phyloP scores from a whole-genome alignment of 495 filamentous ascomycete genomes.

The Hypoxylon trugodes region DNA sequence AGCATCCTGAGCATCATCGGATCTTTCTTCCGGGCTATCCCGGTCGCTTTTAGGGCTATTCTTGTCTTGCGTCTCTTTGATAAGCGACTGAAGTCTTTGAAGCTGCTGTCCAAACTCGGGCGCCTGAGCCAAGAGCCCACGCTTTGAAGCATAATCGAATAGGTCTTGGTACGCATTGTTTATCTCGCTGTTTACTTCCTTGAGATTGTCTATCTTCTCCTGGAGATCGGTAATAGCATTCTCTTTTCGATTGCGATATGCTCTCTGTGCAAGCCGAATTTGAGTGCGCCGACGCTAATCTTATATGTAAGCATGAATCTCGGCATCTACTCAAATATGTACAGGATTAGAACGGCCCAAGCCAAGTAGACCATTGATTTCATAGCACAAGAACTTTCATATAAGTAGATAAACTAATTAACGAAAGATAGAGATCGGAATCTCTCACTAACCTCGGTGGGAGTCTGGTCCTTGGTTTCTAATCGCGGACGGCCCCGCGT shows the following conservation, averaged over 20 bases:
- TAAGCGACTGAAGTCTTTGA: slow-evolving; percentile 38
- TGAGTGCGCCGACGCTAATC: slow-evolving; percentile 84
- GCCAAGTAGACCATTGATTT: neutral
- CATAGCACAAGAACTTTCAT: neutral
- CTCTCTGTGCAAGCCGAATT: slow-evolving; percentile 84
- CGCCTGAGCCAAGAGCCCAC: slow-evolving; percentile 58
- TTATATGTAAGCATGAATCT: slow-evolving; percentile 24
- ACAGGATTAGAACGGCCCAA: neutral
- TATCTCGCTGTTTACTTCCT: slow-evolving; percentile 75
- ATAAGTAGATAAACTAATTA: neutral
- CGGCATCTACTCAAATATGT: neutral
- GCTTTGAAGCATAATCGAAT: slow-evolving; percentile 64
- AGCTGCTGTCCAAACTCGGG: slow-evolving; percentile 62
- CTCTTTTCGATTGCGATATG: slow-evolving; percentile 86
- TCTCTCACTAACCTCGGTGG: slow-evolving; percentile 56
- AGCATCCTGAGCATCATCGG: slow-evolving; percentile 10
- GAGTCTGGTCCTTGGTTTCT: slow-evolving; percentile 72
- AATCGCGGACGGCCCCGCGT: slow-evolving; percentile 73
- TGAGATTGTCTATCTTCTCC: slow-evolving; percentile 69
- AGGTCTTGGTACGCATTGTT: slow-evolving; percentile 75
- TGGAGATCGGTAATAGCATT: slow-evolving; percentile 79
- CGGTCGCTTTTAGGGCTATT: slow-evolving; percentile 26
- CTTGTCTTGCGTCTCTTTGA: slow-evolving; percentile 45
- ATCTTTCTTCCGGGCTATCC: slow-evolving; percentile 24
- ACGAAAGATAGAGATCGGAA: slow-evolving; percentile 4